phyloP scores from a whole-genome alignment of 331 rosid species.

The Prunus yedoensis region DNA sequence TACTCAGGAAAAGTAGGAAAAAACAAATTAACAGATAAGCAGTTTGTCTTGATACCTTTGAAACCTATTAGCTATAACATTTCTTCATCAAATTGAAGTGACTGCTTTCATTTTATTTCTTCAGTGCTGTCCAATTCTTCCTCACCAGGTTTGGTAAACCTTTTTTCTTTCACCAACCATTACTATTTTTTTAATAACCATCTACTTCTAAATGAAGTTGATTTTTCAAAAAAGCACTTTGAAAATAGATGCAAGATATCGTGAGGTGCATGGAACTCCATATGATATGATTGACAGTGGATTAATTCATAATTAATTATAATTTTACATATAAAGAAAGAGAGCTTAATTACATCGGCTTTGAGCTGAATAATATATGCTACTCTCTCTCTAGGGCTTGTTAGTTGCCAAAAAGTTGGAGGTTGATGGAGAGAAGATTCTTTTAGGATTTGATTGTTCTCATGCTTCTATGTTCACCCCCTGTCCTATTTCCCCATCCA shows the following conservation, averaged over 20 bases:
- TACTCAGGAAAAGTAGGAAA: conserved; percentile 40
- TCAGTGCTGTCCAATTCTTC: conserved; percentile 26
- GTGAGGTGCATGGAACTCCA: too few relatives aligned
- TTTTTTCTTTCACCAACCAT: neutral
- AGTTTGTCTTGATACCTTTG: conserved; percentile 45
- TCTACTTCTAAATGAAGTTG: too few relatives aligned
- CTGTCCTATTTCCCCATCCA: too few relatives aligned
- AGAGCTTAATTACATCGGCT: neutral
- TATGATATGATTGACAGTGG: too few relatives aligned
- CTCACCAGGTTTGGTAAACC: conserved; percentile 5
- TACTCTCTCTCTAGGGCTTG: conserved; percentile 5
- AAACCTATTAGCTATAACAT: conserved; percentile 11
- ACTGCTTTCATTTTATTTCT: conserved; percentile 20
- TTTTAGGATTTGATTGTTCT: conserved; percentile 46
- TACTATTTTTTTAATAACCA: too few relatives aligned
- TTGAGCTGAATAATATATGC: neutral
- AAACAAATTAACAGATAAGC: conserved; percentile 68
- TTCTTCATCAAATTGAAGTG: conserved; percentile 18
- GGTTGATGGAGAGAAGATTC: conserved; percentile 42
- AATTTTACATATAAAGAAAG: neutral
- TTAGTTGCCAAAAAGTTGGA: conserved; percentile 56
- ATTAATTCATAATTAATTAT: too few relatives aligned
- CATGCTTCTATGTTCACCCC: neutral
- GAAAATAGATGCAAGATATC: too few relatives aligned
- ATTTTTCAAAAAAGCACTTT: too few relatives aligned